Evolutionary conservation across 371 early-diverging fungal species (phyloP), one percentile per base, ranked within the genome.

Genomic region (Haplosporangium sp.): DNA sequence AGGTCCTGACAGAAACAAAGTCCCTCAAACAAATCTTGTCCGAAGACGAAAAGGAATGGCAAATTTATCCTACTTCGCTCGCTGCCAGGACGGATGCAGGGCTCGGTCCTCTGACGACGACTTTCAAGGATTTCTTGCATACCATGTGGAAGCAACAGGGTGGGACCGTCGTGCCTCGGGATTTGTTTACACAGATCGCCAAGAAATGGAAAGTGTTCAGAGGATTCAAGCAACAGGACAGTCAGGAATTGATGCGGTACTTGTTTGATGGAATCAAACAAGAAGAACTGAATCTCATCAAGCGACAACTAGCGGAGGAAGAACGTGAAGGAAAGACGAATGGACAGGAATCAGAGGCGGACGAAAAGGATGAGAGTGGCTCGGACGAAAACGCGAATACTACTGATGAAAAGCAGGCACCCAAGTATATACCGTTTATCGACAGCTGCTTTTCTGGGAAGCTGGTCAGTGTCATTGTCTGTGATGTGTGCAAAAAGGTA

Each of bases 371-470:
- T 2, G 45, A 45, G 45, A 5, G 16, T 45, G 4, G 29, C 4
- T 29, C 29, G 29, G 29, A 29, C 29, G 16, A 45, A 16, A 45
- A 45, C 16, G 20, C 20, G 10, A 43, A 13, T 16, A 16, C 20
- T 18, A 10, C 56, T 48, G 55, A 67, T 47, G 63, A 43, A 48
- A 18, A 46, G 42, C 29, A 47, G 38, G 18, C 59, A 18, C 52
- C 80, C 59, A 80, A 82, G 57, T 80, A 80, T 42, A 71, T 58
- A 29, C 87, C 91, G 12, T 89, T 90, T 72, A 87, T 91, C 36
- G 89, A 89, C 54, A 81, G 81, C 42, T 82, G 87, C 41, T 92
- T 92, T 83, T 86, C 88, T 23, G 89, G 87, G 36, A 86, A 85
- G 67, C 75, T 91, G 57, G 87, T 84, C 45, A 86, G 86, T 50